Evolutionary conservation across 208 protist genomes (phyloP).

Genomic region (Leishmania braziliensis): DNA sequence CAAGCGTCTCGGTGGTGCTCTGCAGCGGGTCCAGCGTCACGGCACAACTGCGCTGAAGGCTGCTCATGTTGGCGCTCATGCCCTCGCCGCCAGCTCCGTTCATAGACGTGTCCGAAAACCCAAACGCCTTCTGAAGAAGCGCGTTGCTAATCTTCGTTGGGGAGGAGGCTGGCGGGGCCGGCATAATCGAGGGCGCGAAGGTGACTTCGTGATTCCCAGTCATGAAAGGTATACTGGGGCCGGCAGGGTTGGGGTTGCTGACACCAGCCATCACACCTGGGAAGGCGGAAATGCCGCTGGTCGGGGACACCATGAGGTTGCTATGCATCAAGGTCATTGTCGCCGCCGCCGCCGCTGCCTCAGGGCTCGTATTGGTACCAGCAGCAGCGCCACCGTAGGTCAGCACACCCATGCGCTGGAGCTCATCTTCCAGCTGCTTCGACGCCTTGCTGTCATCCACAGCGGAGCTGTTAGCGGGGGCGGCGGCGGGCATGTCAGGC

Average conservation of each 20-base stretch:
- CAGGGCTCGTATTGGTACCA: constrained; percentile 14
- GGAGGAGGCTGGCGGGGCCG: constrained; percentile 17
- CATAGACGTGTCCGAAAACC: constrained; percentile 20
- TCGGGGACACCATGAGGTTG: constrained; percentile 28
- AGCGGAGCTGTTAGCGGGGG: constrained; percentile 11
- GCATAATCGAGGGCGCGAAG: constrained; percentile 20
- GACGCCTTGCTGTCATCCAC: constrained; percentile 5
- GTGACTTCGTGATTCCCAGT: constrained; percentile 11
- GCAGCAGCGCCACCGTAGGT: constrained; percentile 17
- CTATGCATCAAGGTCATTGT: constrained; percentile 32
- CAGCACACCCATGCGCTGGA: constrained; percentile 37
- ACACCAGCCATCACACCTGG: constrained; percentile 20
- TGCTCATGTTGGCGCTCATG: constrained; percentile 47
- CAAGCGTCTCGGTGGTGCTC: constrained; percentile 59
- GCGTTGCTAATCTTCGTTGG: constrained; percentile 34
- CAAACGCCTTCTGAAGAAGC: constrained; percentile 32
- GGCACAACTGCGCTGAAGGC: constrained; percentile 35
- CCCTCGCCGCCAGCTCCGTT: constrained; percentile 32
- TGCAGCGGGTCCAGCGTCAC: constrained; percentile 54
- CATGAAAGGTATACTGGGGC: constrained; percentile 26
- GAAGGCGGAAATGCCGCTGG: constrained; percentile 15
- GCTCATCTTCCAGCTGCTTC: constrained; percentile 44
- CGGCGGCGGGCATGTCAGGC: constrained; percentile 11
- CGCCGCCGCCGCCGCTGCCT: constrained; percentile 14
- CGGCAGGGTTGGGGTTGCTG: constrained; percentile 11